A percentile compares a stretch with the other conserved stretches of the same genome.
Evolutionary conservation across 1,284 basidiomycete genomes (phyloP).

Genomic region (Cutaneotrichosporon sp.): DNA sequence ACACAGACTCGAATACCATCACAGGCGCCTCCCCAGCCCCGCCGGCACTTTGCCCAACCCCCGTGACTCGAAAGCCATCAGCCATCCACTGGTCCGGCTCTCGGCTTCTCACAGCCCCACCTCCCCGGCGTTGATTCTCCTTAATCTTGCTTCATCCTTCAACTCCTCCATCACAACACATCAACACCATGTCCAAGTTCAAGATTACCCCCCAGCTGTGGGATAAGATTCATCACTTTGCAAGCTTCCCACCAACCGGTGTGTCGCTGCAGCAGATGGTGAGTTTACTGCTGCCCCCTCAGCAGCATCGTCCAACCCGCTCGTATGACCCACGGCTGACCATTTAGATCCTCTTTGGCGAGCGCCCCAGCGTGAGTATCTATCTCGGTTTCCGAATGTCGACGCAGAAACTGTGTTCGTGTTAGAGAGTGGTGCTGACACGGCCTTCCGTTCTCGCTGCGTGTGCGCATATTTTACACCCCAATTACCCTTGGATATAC

Average conservation of each 20-base stretch:
- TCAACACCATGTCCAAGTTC: conserved; percentile 43
- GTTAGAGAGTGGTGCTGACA: too few relatives aligned
- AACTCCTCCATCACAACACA: background rate
- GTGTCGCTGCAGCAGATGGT: conserved; percentile 85
- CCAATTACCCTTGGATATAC: background rate
- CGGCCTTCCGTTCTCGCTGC: too few relatives aligned
- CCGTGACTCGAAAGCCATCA: background rate
- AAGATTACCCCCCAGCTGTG: conserved; percentile 73
- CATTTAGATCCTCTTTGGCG: conserved; percentile 64
- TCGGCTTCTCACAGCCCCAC: background rate
- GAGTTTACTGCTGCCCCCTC: background rate
- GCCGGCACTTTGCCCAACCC: too few relatives aligned
- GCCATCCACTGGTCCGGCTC: background rate
- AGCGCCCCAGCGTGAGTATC: conserved; percentile 53
- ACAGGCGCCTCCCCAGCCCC: too few relatives aligned
- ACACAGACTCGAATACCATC: too few relatives aligned
- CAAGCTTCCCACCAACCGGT: conserved; percentile 87
- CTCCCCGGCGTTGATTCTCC: background rate
- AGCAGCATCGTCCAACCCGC: background rate
- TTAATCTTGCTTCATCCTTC: background rate
- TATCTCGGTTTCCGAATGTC: too few relatives aligned
- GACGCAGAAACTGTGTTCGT: background rate
- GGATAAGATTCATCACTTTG: conserved; percentile 91
- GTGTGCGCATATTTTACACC: too few relatives aligned
- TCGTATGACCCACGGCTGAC: background rate